Evolutionary conservation across 805 yeast genomes (phyloP).

Genomic region (Candida nonsorbophila): DNA sequence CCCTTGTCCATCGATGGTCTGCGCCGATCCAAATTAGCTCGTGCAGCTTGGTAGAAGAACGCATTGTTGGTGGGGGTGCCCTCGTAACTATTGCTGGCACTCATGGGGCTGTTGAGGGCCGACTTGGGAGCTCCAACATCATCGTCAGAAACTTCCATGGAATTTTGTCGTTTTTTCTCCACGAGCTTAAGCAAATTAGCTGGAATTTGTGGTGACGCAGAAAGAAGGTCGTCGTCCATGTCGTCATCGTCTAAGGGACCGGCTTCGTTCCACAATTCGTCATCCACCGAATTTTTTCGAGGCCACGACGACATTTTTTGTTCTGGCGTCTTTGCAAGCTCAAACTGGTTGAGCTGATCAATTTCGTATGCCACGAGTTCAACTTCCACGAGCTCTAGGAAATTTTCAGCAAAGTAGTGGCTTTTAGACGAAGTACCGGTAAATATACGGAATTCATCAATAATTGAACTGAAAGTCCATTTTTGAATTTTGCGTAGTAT

Average conservation of each 20-base stretch:
- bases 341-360: conserved; percentile 21
- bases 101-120: background rate
- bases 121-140: conserved; percentile 11
- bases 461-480: conserved; percentile 82
- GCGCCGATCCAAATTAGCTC: conserved; percentile 18
- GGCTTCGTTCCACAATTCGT: conserved; percentile 17
- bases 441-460: conserved; percentile 79
- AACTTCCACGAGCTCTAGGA: conserved; percentile 65
- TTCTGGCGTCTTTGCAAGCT: conserved; percentile 2
- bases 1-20: conserved; percentile 30
- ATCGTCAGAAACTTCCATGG: conserved; percentile 19
- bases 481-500: conserved; percentile 75
- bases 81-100: background rate
- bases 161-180: conserved; percentile 30
- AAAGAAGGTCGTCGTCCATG: conserved; percentile 39
- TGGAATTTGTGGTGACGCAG: conserved; percentile 69
- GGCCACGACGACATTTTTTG: conserved; percentile 3
- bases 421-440: conserved; percentile 42
- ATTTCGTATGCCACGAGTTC: conserved; percentile 42
- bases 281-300: conserved; percentile 10
- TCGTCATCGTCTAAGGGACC: conserved; percentile 37
- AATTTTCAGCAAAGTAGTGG: conserved; percentile 77
- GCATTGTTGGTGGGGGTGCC: background rate
- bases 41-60: conserved; percentile 9
- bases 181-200: conserved; percentile 51